Evolutionary conservation across 305 asterid species (phyloP), one percentile per base, ranked within the genome.

Genomic region (Caryopteris hybrid): DNA sequence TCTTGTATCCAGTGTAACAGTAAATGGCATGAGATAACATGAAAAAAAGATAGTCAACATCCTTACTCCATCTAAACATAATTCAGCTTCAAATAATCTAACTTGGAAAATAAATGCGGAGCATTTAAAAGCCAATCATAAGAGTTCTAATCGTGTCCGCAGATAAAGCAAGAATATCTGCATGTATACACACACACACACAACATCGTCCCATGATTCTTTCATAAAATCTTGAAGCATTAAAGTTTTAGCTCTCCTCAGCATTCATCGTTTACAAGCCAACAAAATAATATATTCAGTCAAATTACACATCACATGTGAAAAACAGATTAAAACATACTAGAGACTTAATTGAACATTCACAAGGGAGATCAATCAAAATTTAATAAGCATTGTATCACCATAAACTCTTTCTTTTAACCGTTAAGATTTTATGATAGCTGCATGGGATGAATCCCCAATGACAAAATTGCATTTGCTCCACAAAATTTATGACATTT

Each of bases 291-390:
- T 4, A 45, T 6, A 52, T 9, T 20, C 63, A 12, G 38, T 53
- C 13, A 57, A 34, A 48, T 36, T 52, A 66, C 46, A 33, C 34
- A 64, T 52, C 57, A 34, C 46, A n/a, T 17, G 14, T 29, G 21
- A 41, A 47, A 55, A 62, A 62, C 76, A 33, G 41, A 48, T 11
- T 27, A 27, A 46, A 36, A 45, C 47, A 57, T 47, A 67, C 62
- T 22, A 65, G 27, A 45, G 46, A 39, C n/a, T 70, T 51, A 21
- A 66, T 20, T 64, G n/a, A 38, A 53, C 23, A 43, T 43, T 33
- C 63, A 54, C 12, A n/a, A 25, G 48, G 64, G 20, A 41, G 8
- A 59, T 52, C 45, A 48, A 56, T 18, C 25, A 20, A 39, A 63
- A 54, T 23, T 6, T 42, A 36, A 48, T 7, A 55, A 41, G 18